Evolutionary conservation across 805 yeast genomes (phyloP).

Genomic region (Zygotorulaspora florentina): DNA sequence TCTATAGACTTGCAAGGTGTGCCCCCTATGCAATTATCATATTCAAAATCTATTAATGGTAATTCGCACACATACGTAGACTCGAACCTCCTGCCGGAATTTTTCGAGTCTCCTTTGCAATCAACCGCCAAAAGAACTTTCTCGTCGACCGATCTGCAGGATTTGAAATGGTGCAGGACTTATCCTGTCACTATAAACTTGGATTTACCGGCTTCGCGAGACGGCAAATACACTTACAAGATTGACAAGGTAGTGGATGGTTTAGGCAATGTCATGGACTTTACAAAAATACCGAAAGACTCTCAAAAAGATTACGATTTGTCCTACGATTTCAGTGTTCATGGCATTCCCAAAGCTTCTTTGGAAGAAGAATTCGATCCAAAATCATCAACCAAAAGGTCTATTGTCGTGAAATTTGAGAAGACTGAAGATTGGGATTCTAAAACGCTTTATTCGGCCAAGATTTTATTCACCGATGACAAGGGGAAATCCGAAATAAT

Average conservation of each 20-base stretch:
- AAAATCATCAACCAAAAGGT: slow-evolving; percentile 38
- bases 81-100: slow-evolving; percentile 48
- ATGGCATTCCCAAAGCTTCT: slow-evolving; percentile 51
- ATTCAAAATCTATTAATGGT: slow-evolving; percentile 44
- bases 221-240: slow-evolving; percentile 54
- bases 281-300: slow-evolving; percentile 30
- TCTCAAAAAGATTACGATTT: slow-evolving; percentile 36
- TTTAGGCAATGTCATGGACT: slow-evolving; percentile 55
- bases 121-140: slow-evolving; percentile 30
- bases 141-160: slow-evolving; percentile 34
- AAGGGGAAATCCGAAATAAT: slow-evolving; percentile 19
- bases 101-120: slow-evolving; percentile 48
- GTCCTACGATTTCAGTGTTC: slow-evolving; percentile 46
- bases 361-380: slow-evolving; percentile 40
- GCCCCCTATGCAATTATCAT: slow-evolving; percentile 64
- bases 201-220: slow-evolving; percentile 39
- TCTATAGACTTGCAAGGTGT: slow-evolving; percentile 63
- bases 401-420: slow-evolving; percentile 35
- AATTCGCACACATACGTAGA: slow-evolving; percentile 33
- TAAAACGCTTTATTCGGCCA: slow-evolving; percentile 37
- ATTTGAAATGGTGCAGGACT: slow-evolving; percentile 43
- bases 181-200: slow-evolving; percentile 42
- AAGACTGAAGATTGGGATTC: slow-evolving; percentile 21
- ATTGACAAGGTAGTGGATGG: slow-evolving; percentile 62
- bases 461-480: slow-evolving; percentile 32